Conservation (phyloP, 352 stramenopile genomes). For the Phytophthora constricta region DNA sequence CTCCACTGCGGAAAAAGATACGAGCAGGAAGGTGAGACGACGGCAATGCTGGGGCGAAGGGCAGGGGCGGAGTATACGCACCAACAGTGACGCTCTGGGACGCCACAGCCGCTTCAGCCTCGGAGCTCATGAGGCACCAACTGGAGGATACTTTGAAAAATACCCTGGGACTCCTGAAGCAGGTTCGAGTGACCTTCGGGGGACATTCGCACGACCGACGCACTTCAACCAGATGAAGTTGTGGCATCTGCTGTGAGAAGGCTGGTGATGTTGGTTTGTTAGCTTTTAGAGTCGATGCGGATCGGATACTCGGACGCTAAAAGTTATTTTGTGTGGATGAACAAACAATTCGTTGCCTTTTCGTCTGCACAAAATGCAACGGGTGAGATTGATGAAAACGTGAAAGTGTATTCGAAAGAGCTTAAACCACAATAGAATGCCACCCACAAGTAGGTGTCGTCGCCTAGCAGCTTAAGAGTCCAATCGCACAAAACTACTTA, state of each 20-base stretch:
- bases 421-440: not conserved
- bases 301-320: too few relatives aligned
- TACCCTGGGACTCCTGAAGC: too few relatives aligned
- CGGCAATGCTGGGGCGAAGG: not conserved
- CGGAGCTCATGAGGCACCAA: conserved; percentile 24
- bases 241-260: too few relatives aligned
- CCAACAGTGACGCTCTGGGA: conserved; percentile 28
- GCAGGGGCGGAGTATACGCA: not conserved
- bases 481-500: conserved; percentile 2
- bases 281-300: too few relatives aligned
- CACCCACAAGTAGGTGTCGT: not conserved
- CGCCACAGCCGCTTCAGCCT: conserved; percentile 25
- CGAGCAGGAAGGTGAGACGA: not conserved
- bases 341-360: too few relatives aligned
- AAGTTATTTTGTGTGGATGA: too few relatives aligned
- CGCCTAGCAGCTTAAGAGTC: not conserved
- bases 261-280: too few relatives aligned
- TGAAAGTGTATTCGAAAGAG: not conserved
- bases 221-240: too few relatives aligned
- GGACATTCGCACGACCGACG: too few relatives aligned
- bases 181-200: not conserved
- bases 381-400: conserved; percentile 17
- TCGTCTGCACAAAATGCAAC: too few relatives aligned
- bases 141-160: conserved; percentile 1
- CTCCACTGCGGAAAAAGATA: conserved; percentile 40